Percentiles rank a stretch among this genome's conserved stretches.
phyloP scores from a whole-genome alignment of 805 yeast species.

The Millerozyma miso region DNA sequence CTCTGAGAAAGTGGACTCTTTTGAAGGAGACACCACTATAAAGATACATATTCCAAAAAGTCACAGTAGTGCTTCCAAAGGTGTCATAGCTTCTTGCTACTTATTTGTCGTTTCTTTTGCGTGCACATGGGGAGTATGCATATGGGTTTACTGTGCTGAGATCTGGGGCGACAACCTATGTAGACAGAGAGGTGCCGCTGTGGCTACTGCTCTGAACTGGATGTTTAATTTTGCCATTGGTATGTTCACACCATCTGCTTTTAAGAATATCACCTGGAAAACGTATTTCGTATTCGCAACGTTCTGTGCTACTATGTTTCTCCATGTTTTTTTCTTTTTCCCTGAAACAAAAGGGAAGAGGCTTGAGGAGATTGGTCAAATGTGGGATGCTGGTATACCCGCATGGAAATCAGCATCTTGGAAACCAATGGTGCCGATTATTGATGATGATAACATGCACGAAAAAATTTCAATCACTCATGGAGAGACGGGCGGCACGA shows the following conservation, averaged over 20 bases:
- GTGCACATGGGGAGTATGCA: constrained; percentile 45
- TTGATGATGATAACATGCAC: constrained; percentile 8
- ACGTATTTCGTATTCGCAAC: constrained; percentile 54
- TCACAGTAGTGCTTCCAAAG: constrained; percentile 36
- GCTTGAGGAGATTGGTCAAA: constrained; percentile 46
- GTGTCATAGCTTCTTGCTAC: constrained; percentile 45
- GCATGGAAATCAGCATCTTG: constrained; percentile 32
- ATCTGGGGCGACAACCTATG: constrained; percentile 48
- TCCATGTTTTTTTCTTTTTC: constrained; percentile 43
- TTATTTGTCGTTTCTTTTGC: constrained; percentile 52
- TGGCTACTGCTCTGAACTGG: constrained; percentile 67
- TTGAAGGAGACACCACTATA: constrained; percentile 25
- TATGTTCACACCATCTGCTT: constrained; percentile 56
- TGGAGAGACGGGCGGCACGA: background rate
- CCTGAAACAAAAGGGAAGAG: constrained; percentile 57
- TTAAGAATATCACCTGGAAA: constrained; percentile 53
- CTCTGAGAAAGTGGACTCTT: constrained; percentile 23
- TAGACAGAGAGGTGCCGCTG: constrained; percentile 61
- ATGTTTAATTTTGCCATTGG: constrained; percentile 58
- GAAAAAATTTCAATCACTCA: background rate
- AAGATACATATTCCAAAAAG: constrained; percentile 27
- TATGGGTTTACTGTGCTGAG: constrained; percentile 63
- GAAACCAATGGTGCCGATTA: constrained; percentile 25
- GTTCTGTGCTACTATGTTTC: constrained; percentile 43
- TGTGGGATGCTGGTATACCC: constrained; percentile 35